These are phyloP conservation scores for Hepatocystis sp. DNA, from an alignment of 169 alveolate species.

Conservation along the genomic window DNA sequence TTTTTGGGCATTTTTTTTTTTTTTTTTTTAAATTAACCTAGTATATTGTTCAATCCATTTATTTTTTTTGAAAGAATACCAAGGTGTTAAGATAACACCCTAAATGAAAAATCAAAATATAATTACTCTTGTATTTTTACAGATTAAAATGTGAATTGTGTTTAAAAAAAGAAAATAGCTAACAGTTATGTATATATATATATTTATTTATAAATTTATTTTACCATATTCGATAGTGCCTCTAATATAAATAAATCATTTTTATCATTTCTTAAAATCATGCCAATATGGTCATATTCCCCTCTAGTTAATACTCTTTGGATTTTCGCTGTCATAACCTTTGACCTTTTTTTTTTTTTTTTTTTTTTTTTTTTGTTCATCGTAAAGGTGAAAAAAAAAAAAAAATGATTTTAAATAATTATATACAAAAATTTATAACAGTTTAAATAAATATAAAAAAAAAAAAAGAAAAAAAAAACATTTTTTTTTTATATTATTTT, in stretches of 20 bases:
- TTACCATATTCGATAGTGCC: conserved; percentile 79
- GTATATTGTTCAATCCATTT: conserved; percentile 47
- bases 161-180: no score
- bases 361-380: background rate
- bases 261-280: conserved; percentile 82
- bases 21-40: no score
- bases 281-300: conserved; percentile 92
- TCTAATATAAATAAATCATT: conserved; percentile 85
- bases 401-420: conserved; percentile 1
- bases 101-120: background rate
- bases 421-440: no score
- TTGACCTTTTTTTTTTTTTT: conserved; percentile 7
- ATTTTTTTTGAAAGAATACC: conserved; percentile 38
- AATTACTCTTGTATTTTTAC: no score
- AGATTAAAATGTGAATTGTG: no score
- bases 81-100: conserved; percentile 57
- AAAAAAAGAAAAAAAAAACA: background rate
- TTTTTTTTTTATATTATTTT: conserved; percentile 24
- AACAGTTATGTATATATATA: background rate
- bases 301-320: conserved; percentile 87
- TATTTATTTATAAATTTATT: background rate
- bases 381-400: background rate
- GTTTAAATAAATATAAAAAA: no score
- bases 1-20: no score
- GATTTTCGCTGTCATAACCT: conserved; percentile 68